Evolutionary conservation across 2,329 filamentous ascomycete genomes (phyloP).

Genomic region (Alternaria brassicae): DNA sequence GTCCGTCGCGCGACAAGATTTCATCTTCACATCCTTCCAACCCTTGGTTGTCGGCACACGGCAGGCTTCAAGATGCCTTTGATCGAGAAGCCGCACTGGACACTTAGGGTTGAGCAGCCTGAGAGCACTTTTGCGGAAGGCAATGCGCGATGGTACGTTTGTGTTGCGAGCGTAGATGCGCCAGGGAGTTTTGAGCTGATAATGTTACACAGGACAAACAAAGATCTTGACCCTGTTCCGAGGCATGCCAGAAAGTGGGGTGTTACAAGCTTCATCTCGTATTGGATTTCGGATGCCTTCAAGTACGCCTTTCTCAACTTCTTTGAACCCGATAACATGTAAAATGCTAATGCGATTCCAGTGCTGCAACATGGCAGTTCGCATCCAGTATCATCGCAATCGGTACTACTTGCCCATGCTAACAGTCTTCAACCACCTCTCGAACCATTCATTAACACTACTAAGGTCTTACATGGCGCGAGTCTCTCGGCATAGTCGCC

Average conservation of each 20-base stretch:
- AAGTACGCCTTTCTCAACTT: conserved; percentile 43
- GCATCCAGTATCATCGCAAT: conserved; percentile 50
- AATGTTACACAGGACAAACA: conserved; percentile 50
- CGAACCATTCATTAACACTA: neutral
- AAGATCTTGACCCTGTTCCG: conserved; percentile 60
- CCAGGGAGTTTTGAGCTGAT: neutral
- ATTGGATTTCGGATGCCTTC: conserved; percentile 62
- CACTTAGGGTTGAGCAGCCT: conserved; percentile 54
- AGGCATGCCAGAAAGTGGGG: conserved; percentile 56
- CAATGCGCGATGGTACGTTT: conserved; percentile 44
- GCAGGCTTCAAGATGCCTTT: conserved; percentile 31
- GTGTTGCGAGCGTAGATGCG: neutral
- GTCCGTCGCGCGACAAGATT: conserved; percentile 2
- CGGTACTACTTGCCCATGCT: conserved; percentile 23
- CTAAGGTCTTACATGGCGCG: conserved; percentile 61
- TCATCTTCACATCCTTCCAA: neutral
- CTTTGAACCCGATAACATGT: neutral
- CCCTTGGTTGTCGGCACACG: neutral
- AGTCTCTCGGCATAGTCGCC: conserved; percentile 62
- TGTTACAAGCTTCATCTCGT: conserved; percentile 56
- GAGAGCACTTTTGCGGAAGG: conserved; percentile 56
- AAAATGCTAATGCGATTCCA: conserved; percentile 21
- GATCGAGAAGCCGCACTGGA: conserved; percentile 48
- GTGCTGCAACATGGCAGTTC: conserved; percentile 62
- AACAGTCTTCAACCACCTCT: neutral